Evolutionary conservation across 2,329 filamentous ascomycete species (phyloP), one percentile per base, ranked within the genome.

Genomic region (Fusarium humuli): DNA sequence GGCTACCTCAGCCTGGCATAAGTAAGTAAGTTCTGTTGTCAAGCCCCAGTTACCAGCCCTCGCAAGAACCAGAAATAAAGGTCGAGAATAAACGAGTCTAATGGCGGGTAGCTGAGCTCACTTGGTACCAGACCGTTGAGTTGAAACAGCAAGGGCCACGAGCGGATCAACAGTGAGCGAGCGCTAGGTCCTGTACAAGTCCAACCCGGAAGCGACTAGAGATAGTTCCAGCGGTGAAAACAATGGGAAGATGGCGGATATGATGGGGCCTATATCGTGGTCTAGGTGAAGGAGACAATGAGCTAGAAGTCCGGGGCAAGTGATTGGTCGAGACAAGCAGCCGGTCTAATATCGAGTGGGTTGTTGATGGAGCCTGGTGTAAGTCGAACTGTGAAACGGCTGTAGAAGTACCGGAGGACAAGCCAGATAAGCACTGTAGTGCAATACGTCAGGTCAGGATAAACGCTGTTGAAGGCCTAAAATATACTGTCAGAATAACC

Each of bases 281-380:
- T 65, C 32, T 56, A 67, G 63, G 48, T 37, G 48, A 61, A 61
- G 25, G 29, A 50, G 49, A 32, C 37, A 48, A 48, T 54, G 49
- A 45, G 46, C 50, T 56, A 54, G 44, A 65, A 48, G 41, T 23
- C 46, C 14, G 42, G 22, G 37, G 46, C 56, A 46, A 49, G 32
- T 69, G 68, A 71, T 71, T 71, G 65, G 68, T 42, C 6, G 53
- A 58, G 41, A 25, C 20, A 42, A 65, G 46, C 22, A 58, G 30
- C 44, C 32, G 29, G 58, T 25, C 47, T 32, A 50, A 49, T 25
- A 23, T 65, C 22, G 53, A 61, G 68, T 71, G 64, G 68, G 57
- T 57, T 68, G 55, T 66, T 13, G 34, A 69, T 71, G 68, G 68
- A 65, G 49, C 63, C 44, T 37, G 27, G 64, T 70, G 64, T 70